phyloP scores from a whole-genome alignment of 768 basidiomycete species.

The Suillus cothurnatus region DNA sequence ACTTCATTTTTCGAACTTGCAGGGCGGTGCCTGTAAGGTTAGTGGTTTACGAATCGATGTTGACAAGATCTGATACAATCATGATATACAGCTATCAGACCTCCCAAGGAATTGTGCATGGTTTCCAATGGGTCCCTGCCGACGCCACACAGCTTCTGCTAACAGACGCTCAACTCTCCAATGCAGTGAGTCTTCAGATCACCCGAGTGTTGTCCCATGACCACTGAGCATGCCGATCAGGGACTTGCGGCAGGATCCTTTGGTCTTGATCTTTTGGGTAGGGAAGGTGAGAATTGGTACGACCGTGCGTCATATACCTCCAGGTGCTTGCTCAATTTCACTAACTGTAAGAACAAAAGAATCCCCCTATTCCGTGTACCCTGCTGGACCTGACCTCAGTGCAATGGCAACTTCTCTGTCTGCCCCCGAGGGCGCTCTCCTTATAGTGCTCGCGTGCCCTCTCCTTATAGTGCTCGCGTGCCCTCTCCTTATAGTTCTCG shows the following conservation, averaged over 20 bases:
- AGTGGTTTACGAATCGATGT: slow-evolving; percentile 16
- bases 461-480: slow-evolving; percentile 11
- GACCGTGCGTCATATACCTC: slow-evolving; percentile 36
- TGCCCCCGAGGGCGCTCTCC: slow-evolving; percentile 31
- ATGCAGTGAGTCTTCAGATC: slow-evolving; percentile 40
- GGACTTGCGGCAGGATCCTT: slow-evolving; percentile 58
- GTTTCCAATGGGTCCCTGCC: slow-evolving; percentile 64
- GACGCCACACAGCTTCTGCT: slow-evolving; percentile 67
- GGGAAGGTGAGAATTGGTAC: slow-evolving; percentile 50
- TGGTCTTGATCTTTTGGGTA: slow-evolving; percentile 44
- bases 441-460: slow-evolving; percentile 16
- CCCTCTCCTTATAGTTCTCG: too few relatives aligned
- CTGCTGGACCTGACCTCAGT: slow-evolving; percentile 37
- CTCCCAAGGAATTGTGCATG: slow-evolving; percentile 62
- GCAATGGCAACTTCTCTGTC: slow-evolving; percentile 35
- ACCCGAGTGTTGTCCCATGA: neutral
- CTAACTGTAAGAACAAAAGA: slow-evolving; percentile 53
- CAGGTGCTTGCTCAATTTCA: slow-evolving; percentile 37
- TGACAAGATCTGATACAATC: slow-evolving; percentile 20
- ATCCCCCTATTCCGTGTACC: slow-evolving; percentile 38
- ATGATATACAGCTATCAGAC: slow-evolving; percentile 64
- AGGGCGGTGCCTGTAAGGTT: slow-evolving; percentile 80
- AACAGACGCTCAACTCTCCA: slow-evolving; percentile 58
- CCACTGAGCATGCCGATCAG: slow-evolving; percentile 33
- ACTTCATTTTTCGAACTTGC: slow-evolving; percentile 14